Evolutionary conservation across 805 yeast species (phyloP), one percentile per base, ranked within the genome.

Genomic region (Wickerhamiella brachini): DNA sequence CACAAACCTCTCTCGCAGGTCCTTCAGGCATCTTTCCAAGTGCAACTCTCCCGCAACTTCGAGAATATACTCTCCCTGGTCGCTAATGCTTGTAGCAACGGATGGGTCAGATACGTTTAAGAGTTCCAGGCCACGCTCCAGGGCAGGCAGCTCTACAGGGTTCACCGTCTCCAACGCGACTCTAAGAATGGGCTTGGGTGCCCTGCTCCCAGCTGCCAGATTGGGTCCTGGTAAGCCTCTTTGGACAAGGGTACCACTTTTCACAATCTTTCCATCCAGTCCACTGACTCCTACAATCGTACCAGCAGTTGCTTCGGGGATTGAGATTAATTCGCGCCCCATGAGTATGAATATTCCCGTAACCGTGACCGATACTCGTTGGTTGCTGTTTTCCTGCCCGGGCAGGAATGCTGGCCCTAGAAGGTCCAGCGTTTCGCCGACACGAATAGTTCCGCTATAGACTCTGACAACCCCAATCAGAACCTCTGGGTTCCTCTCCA

Each of bases 21-120:
- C 99, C 61, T 87, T 88, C 57, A 93, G 66, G 66, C 98, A 93
- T 62, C 98, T 77, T 62, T 93, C 99, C 43, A 93, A 71, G 70
- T 93, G 99, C 55, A 93, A 72, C 66, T 93, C 98, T 48, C 99
- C 99, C 9, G 98, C 96, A 9, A 95, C 89, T 45, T 95, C 86
- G 58, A 93, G 71, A 56, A 93, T 88, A 58, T 85, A 85, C 66
- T 93, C 99, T 52, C 99, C 99, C 8, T 81, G 79, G 53, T 86
- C 95, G 59, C 85, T 89, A 44, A 87, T 72, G 60, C 77, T 83
- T 51, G 89, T 83, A 59, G 86, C 87, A 20, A 89, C 94, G 59
- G 95, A 90, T 0, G 99, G 97, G 66, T 93, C 99, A 0, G 97
- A 90, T 57, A 81, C 82, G 50, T 89, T 80, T 42, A 93, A 71